These are phyloP conservation scores for Metschnikowia baotianmanensis DNA, from an alignment of 805 yeast species.

Conservation along the genomic window DNA sequence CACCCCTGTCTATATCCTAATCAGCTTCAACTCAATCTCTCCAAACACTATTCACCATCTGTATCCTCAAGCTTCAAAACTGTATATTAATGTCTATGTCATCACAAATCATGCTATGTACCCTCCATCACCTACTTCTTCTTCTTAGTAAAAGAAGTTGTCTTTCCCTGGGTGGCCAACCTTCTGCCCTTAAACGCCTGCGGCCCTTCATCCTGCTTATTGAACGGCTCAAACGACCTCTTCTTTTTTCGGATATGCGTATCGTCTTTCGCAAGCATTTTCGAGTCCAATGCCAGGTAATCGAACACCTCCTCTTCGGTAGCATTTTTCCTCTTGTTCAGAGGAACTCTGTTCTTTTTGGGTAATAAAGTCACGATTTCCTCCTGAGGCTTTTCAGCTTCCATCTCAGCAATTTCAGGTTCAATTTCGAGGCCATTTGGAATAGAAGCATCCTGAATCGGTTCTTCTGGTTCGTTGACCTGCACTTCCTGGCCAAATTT, in stretches of 20 bases:
- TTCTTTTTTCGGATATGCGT: slow-evolving; percentile 32
- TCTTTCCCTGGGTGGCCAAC: slow-evolving; percentile 34
- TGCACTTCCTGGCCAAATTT: neutral
- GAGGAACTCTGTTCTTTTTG: slow-evolving; percentile 1
- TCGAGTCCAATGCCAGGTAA: slow-evolving; percentile 10
- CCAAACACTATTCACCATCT: no score
- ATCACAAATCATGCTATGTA: no score
- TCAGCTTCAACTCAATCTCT: no score
- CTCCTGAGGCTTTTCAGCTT: slow-evolving; percentile 1
- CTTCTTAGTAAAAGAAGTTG: slow-evolving; percentile 31
- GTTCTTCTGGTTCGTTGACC: neutral
- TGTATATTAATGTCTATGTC: no score
- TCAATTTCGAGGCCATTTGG: neutral
- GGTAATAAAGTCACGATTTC: slow-evolving; percentile 7
- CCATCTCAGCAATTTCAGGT: neutral
- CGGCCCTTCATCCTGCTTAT: slow-evolving; percentile 51
- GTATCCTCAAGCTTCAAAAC: no score
- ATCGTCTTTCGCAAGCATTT: slow-evolving; percentile 16
- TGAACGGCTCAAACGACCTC: slow-evolving; percentile 59
- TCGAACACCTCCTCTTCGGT: slow-evolving; percentile 9
- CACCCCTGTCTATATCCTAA: no score
- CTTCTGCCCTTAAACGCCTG: slow-evolving; percentile 48
- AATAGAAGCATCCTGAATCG: neutral
- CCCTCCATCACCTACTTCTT: slow-evolving; percentile 1
- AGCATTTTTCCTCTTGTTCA: neutral